Evolutionary conservation across 805 yeast species (phyloP).

Genomic region (Wickerhamomyces silvicola): DNA sequence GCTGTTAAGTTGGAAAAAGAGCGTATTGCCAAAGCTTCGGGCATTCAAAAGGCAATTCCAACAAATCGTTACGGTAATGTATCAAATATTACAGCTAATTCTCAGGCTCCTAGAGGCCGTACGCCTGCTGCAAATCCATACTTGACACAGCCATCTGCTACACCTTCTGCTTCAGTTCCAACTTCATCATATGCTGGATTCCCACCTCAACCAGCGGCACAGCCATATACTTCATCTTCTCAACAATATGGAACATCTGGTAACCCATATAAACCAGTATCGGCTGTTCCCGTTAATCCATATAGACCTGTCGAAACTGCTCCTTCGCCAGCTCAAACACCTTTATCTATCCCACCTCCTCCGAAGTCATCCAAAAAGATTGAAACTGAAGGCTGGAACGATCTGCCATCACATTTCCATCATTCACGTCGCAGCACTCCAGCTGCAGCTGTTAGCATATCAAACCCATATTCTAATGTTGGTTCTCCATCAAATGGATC

Average conservation of each 20-base stretch:
- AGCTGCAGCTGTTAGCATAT: constrained; percentile 31
- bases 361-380: constrained; percentile 26
- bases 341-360: constrained; percentile 23
- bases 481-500: constrained; percentile 22
- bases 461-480: constrained; percentile 9
- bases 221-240: constrained; percentile 6
- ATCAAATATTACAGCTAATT: constrained; percentile 8
- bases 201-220: constrained; percentile 5
- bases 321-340: constrained; percentile 22
- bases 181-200: constrained; percentile 11
- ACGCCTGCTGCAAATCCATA: constrained; percentile 6
- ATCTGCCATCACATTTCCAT: constrained; percentile 51
- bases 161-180: constrained; percentile 7
- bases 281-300: constrained; percentile 17
- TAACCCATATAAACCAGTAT: constrained; percentile 20
- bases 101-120: constrained; percentile 6
- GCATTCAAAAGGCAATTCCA: too few relatives aligned
- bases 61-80: constrained; percentile 17
- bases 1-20: constrained; percentile 71
- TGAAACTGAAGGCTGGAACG: constrained; percentile 69
- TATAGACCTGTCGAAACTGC: constrained; percentile 22
- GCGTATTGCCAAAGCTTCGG: constrained; percentile 66
- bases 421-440: constrained; percentile 37
- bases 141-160: constrained; percentile 10
- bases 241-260: constrained; percentile 20